A percentile compares a stretch with the other conserved stretches of the same genome.
Evolutionary conservation across 2,329 filamentous ascomycete species (phyloP).

Genomic region (Gaeumannomyces sp.): DNA sequence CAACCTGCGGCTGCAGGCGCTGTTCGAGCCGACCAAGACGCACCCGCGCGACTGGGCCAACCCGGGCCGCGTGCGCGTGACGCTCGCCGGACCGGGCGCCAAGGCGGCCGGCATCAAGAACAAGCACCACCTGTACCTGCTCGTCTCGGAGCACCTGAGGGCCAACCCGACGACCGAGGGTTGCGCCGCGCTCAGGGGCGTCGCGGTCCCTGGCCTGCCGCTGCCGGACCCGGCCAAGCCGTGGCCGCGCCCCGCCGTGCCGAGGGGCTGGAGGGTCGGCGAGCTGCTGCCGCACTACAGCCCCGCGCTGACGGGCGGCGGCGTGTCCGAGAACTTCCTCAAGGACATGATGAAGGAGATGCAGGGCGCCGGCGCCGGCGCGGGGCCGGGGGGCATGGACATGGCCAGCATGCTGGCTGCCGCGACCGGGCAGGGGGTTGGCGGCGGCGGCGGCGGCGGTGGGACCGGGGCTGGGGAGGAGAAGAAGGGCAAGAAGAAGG

Average conservation of each 20-base stretch:
- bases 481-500: conserved; percentile 24
- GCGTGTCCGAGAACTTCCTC: conserved; percentile 88
- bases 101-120: conserved; percentile 45
- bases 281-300: conserved; percentile 80
- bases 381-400: conserved; percentile 31
- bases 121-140: conserved; percentile 82
- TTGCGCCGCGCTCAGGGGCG: conserved; percentile 54
- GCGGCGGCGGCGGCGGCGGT: conserved; percentile 24
- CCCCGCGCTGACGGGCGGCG: conserved; percentile 83
- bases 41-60: conserved; percentile 98
- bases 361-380: conserved; percentile 43
- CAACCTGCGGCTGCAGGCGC: conserved; percentile 60
- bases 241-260: conserved; percentile 67
- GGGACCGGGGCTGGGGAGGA: conserved; percentile 21
- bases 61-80: conserved; percentile 79
- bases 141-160: conserved; percentile 71
- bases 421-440: conserved; percentile 16
- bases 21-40: conserved; percentile 85
- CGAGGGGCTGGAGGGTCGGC: conserved; percentile 86
- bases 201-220: conserved; percentile 68
- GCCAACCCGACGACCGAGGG: conserved; percentile 71
- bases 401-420: conserved; percentile 24
- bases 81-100: conserved; percentile 48
- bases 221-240: conserved; percentile 58
- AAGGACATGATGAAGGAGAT: conserved; percentile 98